Evolutionary conservation across 768 basidiomycete genomes (phyloP).

Genomic region (Lentinula aciculospora): DNA sequence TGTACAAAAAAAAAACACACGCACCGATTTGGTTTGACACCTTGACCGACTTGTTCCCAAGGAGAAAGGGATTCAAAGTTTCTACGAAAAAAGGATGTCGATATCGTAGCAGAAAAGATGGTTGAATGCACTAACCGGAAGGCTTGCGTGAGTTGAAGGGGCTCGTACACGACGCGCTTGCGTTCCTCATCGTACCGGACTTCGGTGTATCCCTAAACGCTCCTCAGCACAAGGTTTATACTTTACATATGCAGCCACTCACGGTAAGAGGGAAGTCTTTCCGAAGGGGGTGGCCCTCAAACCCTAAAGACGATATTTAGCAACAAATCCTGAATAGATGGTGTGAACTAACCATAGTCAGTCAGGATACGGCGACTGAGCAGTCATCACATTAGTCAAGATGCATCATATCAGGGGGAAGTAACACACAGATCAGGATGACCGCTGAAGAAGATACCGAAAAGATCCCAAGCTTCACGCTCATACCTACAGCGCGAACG

Average conservation of each 20-base stretch:
- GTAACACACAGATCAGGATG: slow-evolving; percentile 89
- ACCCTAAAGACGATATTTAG: slow-evolving; percentile 42
- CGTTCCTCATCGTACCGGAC: slow-evolving; percentile 96
- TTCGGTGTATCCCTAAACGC: slow-evolving; percentile 89
- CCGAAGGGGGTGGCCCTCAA: slow-evolving; percentile 94
- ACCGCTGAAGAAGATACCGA: slow-evolving; percentile 90
- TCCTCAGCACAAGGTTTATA: not conserved
- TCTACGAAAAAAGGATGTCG: slow-evolving; percentile 30
- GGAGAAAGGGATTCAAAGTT: slow-evolving; percentile 93
- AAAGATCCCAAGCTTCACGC: slow-evolving; percentile 97
- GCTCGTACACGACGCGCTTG: slow-evolving; percentile 97
- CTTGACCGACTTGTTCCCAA: slow-evolving; percentile 90
- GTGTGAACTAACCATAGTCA: slow-evolving; percentile 71
- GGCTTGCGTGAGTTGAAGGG: slow-evolving; percentile 94
- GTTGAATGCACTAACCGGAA: slow-evolving; percentile 73
- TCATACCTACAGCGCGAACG: slow-evolving; percentile 64
- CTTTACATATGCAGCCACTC: slow-evolving; percentile 20
- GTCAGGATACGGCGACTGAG: slow-evolving; percentile 91
- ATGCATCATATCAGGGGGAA: not conserved
- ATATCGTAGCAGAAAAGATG: not conserved
- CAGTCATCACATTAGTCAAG: slow-evolving; percentile 10
- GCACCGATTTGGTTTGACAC: slow-evolving; percentile 28
- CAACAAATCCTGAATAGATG: not conserved
- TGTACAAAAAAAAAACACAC: no score
- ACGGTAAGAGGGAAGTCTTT: slow-evolving; percentile 99